Base-by-base conservation (phyloP, 1,284 basidiomycete genomes). In the Pascua sp. region DNA sequence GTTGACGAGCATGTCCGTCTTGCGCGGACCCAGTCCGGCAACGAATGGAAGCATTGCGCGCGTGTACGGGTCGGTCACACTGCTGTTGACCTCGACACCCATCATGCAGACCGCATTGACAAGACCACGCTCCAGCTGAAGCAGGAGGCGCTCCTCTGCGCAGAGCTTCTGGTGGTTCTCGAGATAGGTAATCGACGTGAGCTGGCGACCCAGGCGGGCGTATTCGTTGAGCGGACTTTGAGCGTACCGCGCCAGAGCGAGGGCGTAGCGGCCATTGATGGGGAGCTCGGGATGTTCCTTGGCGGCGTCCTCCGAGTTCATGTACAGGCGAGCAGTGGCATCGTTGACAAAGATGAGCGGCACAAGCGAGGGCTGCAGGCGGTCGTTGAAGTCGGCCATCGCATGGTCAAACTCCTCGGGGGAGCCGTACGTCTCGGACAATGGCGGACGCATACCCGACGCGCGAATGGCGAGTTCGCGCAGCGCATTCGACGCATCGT, bases 171-270 rank as follows among this genome's bases (percentile, higher is more conserved):
- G 90, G 61, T 87, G 85, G 57, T 93, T 86, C 46, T 91, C 88
- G 60, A 89, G 85, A 65, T 91, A 89, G 0, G 86, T 83, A 57
- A 95, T 85, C 5, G 90, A 86, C 11, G 85, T 80, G 54, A 97
- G 84, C 75, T 95, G 90, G 8, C 82, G 67, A 9, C 91, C 91
- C 42, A 97, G 79, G 1, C 92, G 89, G 18, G 90, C 89, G 73
- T 90, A 94, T 73, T 96, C 94, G 70, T 91, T 94, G 67, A 99
- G 78, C 1, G 96, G 96, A 69, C 87, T 95, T 76, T 98, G 96
- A 11, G 85, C 83, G 73, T 96, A 98, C 55, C 96, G 86, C 43
- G 94, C 94, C 63, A 99, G 79, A 49, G 90, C 97, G 47, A 98
- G 83, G 66, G 95, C 98, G 73, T 98, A 99, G 73, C 91, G 89